A percentile compares a stretch with the other conserved stretches of the same genome.
These are phyloP conservation scores for Cladobotryum protrusum DNA, from an alignment of 2,329 filamentous ascomycete genomes.

Conservation along the genomic window DNA sequence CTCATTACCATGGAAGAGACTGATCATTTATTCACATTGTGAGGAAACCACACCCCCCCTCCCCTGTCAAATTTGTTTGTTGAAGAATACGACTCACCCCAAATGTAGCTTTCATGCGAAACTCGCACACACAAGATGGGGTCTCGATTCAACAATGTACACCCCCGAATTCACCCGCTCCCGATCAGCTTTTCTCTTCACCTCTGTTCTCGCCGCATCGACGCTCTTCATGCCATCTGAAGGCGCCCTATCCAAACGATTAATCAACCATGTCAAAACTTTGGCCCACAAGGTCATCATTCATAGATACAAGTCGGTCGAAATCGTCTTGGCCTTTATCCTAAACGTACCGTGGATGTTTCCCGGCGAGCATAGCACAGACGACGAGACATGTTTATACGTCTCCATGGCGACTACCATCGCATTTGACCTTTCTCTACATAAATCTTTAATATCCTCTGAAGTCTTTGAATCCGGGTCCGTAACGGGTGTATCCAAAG, in stretches of 20 bases:
- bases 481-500: slow-evolving; percentile 45
- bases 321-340: slow-evolving; percentile 70
- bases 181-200: slow-evolving; percentile 65
- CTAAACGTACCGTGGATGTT: slow-evolving; percentile 72
- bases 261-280: slow-evolving; percentile 57
- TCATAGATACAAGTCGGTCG: slow-evolving; percentile 60
- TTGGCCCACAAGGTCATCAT: slow-evolving; percentile 57
- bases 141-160: slow-evolving; percentile 61
- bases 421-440: slow-evolving; percentile 61
- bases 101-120: slow-evolving; percentile 57
- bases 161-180: slow-evolving; percentile 59
- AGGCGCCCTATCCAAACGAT: slow-evolving; percentile 56
- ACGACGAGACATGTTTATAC: slow-evolving; percentile 67
- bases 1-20: slow-evolving; percentile 62
- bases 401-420: slow-evolving; percentile 64
- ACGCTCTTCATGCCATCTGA: slow-evolving; percentile 61
- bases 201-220: slow-evolving; percentile 62
- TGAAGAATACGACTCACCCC: neutral
- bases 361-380: slow-evolving; percentile 59
- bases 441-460: slow-evolving; percentile 60
- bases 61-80: neutral
- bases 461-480: slow-evolving; percentile 38
- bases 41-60: slow-evolving; percentile 22
- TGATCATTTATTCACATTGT: slow-evolving; percentile 59
- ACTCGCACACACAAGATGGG: slow-evolving; percentile 68